Base-by-base conservation (phyloP, 179 eudicot genomes). In the Gypsophila paniculata region DNA sequence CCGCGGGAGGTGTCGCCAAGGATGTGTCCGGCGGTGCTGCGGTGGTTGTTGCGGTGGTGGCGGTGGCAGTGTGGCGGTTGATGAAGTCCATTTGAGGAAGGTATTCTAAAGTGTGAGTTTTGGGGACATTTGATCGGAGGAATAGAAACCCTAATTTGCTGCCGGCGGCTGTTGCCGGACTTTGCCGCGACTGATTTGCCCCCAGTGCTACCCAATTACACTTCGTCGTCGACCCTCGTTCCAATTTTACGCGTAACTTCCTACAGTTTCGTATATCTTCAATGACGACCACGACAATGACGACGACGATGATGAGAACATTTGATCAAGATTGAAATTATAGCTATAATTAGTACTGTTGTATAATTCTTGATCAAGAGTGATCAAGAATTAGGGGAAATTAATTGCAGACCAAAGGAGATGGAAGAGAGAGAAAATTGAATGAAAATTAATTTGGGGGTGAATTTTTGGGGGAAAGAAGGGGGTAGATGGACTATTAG, bases 181-280 rank as follows among this genome's bases (percentile, higher is more conserved):
- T 78, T 86, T 87, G 89, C 55, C 91, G 85, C 26, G 99, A 94
- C 86, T 94, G 95, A 91, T 90, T 90, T 78, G 97, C 99, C 90
- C 99, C 99, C 99, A 94, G 99, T 74, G 72, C 72, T 46, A 8
- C 52, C 15, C 15, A 46, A 46, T 46, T 10, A 46, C 52, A 46
- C 52, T 46, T 46, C 0, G 15, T 46, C 15, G 52, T 46, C 15
- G 52, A 4, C 9, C 4, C 9, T 13, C 14, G 17, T 8, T 46
- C n/a, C n/a, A 2, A 9, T 8, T 8, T 46, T 46, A 46, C 15
- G 15, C 15, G 15, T 46, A 9, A 0, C 9, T 46, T 46, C 12
- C 52, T 46, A 46, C 15, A 15, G 14, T 46, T 46, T 2, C 12
- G 52, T 46, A 11, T 10, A 46, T 39, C 34, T 29, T 42, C 46